These are phyloP conservation scores for Setomelanomma holmii DNA, from an alignment of 2,329 filamentous ascomycete genomes.

Conservation along the genomic window DNA sequence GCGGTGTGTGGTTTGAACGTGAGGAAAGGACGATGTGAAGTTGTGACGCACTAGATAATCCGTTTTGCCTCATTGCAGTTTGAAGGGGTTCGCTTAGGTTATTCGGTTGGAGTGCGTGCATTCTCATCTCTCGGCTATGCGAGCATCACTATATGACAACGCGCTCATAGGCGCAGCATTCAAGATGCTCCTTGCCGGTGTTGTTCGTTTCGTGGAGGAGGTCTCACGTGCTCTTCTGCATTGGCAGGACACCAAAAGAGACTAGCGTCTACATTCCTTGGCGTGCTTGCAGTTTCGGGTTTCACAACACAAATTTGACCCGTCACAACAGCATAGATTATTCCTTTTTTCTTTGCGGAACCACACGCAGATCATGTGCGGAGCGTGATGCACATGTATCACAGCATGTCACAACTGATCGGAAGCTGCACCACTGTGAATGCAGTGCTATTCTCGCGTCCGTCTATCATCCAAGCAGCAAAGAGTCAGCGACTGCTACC, in stretches of 20 bases:
- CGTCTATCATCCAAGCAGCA: background rate
- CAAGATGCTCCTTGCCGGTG: background rate
- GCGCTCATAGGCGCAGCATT: conserved; percentile 1
- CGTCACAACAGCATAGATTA: conserved; percentile 3
- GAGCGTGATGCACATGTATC: conserved; percentile 5
- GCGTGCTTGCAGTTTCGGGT: background rate
- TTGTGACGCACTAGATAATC: conserved; percentile 34
- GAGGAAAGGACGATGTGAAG: background rate
- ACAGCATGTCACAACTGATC: conserved; percentile 3
- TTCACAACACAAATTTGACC: background rate
- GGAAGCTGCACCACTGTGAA: conserved; percentile 9
- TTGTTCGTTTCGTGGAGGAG: background rate
- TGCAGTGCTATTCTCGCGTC: background rate
- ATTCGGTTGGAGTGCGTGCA: conserved; percentile 3
- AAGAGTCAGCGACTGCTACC: too few relatives aligned
- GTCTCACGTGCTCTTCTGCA: background rate
- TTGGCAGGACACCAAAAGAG: background rate
- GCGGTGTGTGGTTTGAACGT: background rate
- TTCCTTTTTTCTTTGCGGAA: background rate
- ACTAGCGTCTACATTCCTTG: background rate
- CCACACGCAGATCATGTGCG: background rate
- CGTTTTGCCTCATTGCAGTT: conserved; percentile 37
- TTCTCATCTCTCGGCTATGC: background rate
- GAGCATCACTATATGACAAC: background rate
- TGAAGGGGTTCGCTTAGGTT: conserved; percentile 26